Conservation (phyloP, 768 basidiomycete species). For the Boletus pseudo-olivaceus region DNA sequence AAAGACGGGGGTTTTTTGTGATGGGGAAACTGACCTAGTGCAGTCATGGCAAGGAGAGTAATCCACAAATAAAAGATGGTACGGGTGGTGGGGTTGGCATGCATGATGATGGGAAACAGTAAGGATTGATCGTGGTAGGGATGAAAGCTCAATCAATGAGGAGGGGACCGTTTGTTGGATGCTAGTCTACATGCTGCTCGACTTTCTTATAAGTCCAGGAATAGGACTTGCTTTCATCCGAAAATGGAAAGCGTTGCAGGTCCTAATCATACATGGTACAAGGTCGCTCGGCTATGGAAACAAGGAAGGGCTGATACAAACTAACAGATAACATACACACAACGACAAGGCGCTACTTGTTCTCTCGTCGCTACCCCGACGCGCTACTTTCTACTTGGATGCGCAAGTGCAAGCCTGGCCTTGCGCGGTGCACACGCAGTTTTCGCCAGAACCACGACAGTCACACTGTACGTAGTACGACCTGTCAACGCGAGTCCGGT, state of each 20-base stretch:
- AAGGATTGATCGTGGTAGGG: not conserved
- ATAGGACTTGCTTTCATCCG: slow-evolving; percentile 8
- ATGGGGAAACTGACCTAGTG: slow-evolving; percentile 15
- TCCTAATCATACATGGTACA: not conserved
- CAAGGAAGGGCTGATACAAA: not conserved
- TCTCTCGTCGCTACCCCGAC: slow-evolving; percentile 4
- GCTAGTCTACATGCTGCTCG: not conserved
- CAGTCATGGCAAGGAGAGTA: slow-evolving; percentile 17
- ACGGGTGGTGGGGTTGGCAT: slow-evolving; percentile 9
- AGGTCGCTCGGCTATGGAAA: slow-evolving; percentile 2
- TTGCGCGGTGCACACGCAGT: slow-evolving; percentile 18
- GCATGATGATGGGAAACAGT: slow-evolving; percentile 3
- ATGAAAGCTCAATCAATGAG: slow-evolving; percentile 12
- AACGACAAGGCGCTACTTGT: slow-evolving; percentile 5
- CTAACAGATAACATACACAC: slow-evolving; percentile 1
- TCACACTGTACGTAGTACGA: slow-evolving; percentile 12
- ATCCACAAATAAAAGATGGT: slow-evolving; percentile 19
- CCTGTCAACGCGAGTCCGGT: not conserved
- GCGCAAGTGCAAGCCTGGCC: slow-evolving; percentile 15
- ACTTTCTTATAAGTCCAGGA: slow-evolving; percentile 5
- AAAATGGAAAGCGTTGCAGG: slow-evolving; percentile 4
- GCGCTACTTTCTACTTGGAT: slow-evolving; percentile 10
- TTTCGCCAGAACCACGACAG: slow-evolving; percentile 16
- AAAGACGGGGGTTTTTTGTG: no score
- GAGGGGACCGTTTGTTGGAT: not conserved